These are phyloP conservation scores for Tylopilus felleus DNA, from an alignment of 768 basidiomycete species.

Conservation along the genomic window DNA sequence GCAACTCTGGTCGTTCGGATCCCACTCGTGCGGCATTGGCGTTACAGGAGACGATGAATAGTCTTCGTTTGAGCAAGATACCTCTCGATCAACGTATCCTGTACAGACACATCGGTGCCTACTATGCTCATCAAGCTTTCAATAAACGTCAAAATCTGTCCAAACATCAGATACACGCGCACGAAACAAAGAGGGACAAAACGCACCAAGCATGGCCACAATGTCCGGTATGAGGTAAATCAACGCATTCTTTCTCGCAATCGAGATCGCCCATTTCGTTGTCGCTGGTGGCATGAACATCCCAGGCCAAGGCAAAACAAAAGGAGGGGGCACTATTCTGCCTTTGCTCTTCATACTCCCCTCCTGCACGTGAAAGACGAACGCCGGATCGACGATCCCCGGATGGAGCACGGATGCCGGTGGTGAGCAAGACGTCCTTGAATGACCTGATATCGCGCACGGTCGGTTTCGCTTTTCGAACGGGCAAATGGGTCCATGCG, in stretches of 20 bases:
- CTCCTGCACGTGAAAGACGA: conserved; percentile 67
- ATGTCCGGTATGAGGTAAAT: too few relatives aligned
- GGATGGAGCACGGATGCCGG: conserved; percentile 81
- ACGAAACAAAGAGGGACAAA: too few relatives aligned
- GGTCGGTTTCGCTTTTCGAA: conserved; percentile 61
- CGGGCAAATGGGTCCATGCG: conserved; percentile 92
- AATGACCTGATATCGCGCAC: conserved; percentile 79
- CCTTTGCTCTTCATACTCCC: conserved; percentile 82
- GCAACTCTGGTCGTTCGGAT: background rate
- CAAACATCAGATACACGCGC: conserved; percentile 28
- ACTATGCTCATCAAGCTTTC: too few relatives aligned
- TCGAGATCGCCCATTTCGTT: conserved; percentile 98
- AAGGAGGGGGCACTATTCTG: conserved; percentile 70
- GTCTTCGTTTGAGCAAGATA: background rate
- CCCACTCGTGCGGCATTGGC: conserved; percentile 1
- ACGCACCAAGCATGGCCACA: too few relatives aligned
- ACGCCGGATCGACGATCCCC: conserved; percentile 88
- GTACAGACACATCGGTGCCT: too few relatives aligned
- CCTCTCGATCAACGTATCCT: too few relatives aligned
- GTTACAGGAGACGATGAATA: background rate
- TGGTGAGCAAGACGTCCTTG: conserved; percentile 89
- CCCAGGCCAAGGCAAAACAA: background rate
- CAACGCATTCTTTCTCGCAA: too few relatives aligned
- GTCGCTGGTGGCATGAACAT: background rate
- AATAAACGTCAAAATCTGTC: conserved; percentile 90